Evolutionary conservation across 73 alveolate genomes (phyloP).

Genomic region (Stentor coeruleus): DNA sequence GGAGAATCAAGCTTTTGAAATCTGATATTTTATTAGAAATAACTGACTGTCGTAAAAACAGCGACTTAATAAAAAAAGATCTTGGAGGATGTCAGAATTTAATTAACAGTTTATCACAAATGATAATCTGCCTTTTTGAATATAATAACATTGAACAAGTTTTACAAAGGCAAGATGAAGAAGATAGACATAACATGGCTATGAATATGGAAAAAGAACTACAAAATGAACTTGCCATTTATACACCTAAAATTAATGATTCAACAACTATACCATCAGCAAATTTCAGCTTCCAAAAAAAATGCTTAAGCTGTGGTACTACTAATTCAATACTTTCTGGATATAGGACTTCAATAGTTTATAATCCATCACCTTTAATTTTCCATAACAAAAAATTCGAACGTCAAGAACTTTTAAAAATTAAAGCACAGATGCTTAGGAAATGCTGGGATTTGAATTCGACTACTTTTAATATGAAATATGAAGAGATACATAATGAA

Average conservation of each 20-base stretch:
- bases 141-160: constrained; percentile 21
- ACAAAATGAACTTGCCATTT: constrained; percentile 7
- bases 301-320: constrained; percentile 8
- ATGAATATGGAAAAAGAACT: constrained; percentile 1
- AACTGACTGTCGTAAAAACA: neutral
- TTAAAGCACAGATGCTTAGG: constrained; percentile 1
- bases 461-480: neutral
- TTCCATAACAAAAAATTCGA: neutral
- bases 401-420: neutral
- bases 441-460: neutral
- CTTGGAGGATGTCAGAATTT: neutral
- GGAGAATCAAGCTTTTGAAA: neutral
- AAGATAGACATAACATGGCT: constrained; percentile 12
- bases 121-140: constrained; percentile 4
- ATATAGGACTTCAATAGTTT: neutral
- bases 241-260: neutral
- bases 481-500: neutral
- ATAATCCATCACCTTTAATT: neutral
- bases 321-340: constrained; percentile 6
- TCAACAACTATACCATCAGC: constrained; percentile 8
- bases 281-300: neutral
- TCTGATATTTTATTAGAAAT: neutral
- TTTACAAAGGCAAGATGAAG: constrained; percentile 27
- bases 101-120: neutral
- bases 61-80: neutral